phyloP scores from a whole-genome alignment of 2,329 filamentous ascomycete genomes.

The Paracorniculantispora psalliotae region DNA sequence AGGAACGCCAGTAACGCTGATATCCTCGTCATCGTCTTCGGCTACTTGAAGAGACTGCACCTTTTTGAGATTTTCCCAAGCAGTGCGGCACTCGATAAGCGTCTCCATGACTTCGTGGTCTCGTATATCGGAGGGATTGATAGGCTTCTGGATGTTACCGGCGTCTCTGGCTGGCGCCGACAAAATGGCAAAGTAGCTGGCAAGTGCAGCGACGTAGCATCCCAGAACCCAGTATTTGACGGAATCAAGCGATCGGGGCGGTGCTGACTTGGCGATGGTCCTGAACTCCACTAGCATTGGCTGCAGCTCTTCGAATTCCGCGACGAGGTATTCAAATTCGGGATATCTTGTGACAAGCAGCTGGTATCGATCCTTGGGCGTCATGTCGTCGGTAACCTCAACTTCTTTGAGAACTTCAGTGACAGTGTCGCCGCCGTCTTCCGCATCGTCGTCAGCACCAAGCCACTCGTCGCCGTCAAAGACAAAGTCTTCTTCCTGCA shows the following conservation, averaged over 20 bases:
- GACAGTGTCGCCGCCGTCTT: conserved; percentile 56
- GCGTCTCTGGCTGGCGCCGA: conserved; percentile 68
- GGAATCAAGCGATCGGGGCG: conserved; percentile 50
- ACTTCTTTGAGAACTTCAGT: conserved; percentile 83
- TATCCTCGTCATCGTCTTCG: conserved; percentile 32
- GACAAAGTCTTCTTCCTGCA: conserved; percentile 88
- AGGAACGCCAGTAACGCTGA: conserved; percentile 24
- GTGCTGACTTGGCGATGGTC: conserved; percentile 49
- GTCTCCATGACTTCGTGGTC: conserved; percentile 90
- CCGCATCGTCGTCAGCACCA: conserved; percentile 47
- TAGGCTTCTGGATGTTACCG: conserved; percentile 48
- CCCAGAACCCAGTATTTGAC: conserved; percentile 76
- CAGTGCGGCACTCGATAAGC: conserved; percentile 69
- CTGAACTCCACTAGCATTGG: conserved; percentile 56
- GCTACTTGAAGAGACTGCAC: conserved; percentile 46
- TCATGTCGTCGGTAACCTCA: conserved; percentile 76
- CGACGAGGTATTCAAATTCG: conserved; percentile 81
- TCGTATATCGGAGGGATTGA: conserved; percentile 73
- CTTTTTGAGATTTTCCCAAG: conserved; percentile 72
- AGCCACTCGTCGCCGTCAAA: conserved; percentile 89
- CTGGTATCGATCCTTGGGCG: conserved; percentile 65
- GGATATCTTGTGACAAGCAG: conserved; percentile 80
- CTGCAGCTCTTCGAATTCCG: conserved; percentile 73
- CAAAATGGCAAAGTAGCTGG: conserved; percentile 93
- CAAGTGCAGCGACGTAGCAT: conserved; percentile 79